Conservation (phyloP, 208 protist genomes). For the Leishmania amazonensis region DNA sequence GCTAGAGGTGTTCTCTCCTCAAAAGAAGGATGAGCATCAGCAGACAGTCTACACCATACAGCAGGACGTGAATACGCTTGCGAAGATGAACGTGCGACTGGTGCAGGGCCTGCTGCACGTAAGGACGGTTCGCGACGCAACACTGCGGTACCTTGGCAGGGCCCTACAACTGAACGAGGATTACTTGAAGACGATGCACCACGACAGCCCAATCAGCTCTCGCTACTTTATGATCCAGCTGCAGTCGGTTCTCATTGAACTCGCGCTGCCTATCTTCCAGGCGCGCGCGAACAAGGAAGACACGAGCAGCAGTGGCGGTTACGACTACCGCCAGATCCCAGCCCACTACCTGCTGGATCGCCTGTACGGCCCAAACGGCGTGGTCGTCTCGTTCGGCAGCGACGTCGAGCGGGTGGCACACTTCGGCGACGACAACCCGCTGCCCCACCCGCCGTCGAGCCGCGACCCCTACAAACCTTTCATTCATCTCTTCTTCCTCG, state of each 20-base stretch:
- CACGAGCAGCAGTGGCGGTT: background rate
- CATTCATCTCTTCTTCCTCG: conserved; percentile 86
- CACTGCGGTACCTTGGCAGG: conserved; percentile 63
- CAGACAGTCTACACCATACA: conserved; percentile 59
- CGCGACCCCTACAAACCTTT: conserved; percentile 59
- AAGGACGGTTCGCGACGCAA: conserved; percentile 67
- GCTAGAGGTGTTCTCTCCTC: conserved; percentile 52
- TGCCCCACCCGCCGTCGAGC: conserved; percentile 36
- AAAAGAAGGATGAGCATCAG: conserved; percentile 42
- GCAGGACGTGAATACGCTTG: conserved; percentile 42
- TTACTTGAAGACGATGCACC: conserved; percentile 82
- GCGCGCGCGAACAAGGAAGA: background rate
- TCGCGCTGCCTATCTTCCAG: conserved; percentile 70
- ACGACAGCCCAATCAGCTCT: conserved; percentile 70
- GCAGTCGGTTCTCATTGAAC: conserved; percentile 71
- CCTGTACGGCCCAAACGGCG: conserved; percentile 24
- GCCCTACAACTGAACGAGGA: conserved; percentile 78
- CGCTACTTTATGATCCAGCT: conserved; percentile 85
- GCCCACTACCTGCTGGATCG: conserved; percentile 65
- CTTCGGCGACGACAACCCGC: conserved; percentile 56
- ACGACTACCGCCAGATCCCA: conserved; percentile 50
- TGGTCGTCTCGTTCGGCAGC: conserved; percentile 55
- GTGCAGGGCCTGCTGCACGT: conserved; percentile 55
- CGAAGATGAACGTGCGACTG: conserved; percentile 55
- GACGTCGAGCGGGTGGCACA: conserved; percentile 82